phyloP scores from a whole-genome alignment of 2,329 filamentous ascomycete genomes.

The Seiridium unicorne region DNA sequence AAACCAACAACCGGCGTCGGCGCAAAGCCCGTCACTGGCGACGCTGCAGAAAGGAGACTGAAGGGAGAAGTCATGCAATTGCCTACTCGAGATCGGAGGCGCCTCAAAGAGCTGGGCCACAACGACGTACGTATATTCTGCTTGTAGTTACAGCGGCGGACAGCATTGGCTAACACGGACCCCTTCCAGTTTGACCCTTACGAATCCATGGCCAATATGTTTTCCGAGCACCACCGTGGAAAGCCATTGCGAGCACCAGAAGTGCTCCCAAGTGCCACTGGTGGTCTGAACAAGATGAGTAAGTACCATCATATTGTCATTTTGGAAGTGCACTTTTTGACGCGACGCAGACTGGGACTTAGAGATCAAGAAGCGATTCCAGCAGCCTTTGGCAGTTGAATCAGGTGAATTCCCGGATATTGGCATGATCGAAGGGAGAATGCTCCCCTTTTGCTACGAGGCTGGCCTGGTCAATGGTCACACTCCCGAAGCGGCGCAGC shows the following conservation, averaged over 20 bases:
- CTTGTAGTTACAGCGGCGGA: background rate
- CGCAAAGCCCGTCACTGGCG: constrained; percentile 62
- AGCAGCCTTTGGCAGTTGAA: constrained; percentile 63
- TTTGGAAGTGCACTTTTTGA: background rate
- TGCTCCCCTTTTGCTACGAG: constrained; percentile 69
- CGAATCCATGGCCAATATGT: constrained; percentile 51
- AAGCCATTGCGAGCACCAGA: constrained; percentile 50
- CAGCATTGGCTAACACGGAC: constrained; percentile 18
- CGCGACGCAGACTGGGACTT: constrained; percentile 56
- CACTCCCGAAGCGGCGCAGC: constrained; percentile 57
- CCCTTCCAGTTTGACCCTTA: constrained; percentile 49
- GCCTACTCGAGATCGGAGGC: constrained; percentile 62
- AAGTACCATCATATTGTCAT: constrained; percentile 30
- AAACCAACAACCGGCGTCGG: constrained; percentile 57
- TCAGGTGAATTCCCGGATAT: constrained; percentile 69
- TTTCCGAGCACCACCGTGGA: constrained; percentile 49
- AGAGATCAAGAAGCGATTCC: constrained; percentile 65
- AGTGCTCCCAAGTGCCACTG: constrained; percentile 66
- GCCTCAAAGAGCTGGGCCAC: constrained; percentile 62
- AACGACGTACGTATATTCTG: constrained; percentile 53
- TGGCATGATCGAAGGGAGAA: constrained; percentile 60
- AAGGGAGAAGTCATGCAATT: constrained; percentile 72
- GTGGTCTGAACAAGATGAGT: constrained; percentile 75
- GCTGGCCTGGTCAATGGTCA: constrained; percentile 60
- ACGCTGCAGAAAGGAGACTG: constrained; percentile 63